Percentiles rank a stretch among this genome's conserved stretches.
Conservation (phyloP, 2,329 filamentous ascomycete species). For the Sordariomycetes sp. region DNA sequence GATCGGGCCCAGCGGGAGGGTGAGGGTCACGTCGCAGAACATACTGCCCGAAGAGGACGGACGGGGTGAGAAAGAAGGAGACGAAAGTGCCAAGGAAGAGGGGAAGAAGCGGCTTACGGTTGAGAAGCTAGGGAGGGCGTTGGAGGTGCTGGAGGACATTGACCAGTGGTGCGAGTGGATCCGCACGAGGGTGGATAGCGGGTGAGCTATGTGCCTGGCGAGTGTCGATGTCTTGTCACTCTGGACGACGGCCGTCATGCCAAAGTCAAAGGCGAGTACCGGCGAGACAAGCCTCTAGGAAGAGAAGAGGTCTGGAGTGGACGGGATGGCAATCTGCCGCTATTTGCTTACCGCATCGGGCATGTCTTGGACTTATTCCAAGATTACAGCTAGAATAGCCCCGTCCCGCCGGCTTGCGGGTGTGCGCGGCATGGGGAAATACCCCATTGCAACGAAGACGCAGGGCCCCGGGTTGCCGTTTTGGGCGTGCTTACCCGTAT, state of each 20-base stretch:
- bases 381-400: not conserved
- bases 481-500: no score
- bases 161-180: conserved; percentile 45
- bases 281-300: not conserved
- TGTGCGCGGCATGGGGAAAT: no score
- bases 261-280: not conserved
- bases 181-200: conserved; percentile 12
- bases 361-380: not conserved
- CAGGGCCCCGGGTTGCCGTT: no score
- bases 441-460: no score
- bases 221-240: not conserved
- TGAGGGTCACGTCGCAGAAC: conserved; percentile 50
- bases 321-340: no score
- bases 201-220: not conserved
- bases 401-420: not conserved
- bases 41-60: conserved; percentile 13
- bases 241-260: not conserved
- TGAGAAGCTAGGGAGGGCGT: conserved; percentile 29
- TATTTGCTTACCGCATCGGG: not conserved
- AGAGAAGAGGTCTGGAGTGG: not conserved
- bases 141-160: conserved; percentile 41
- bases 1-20: conserved; percentile 47
- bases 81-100: conserved; percentile 14
- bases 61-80: not conserved
- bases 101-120: conserved; percentile 24